Evolutionary conservation across 768 basidiomycete species (phyloP).

Genomic region (Fomitopsis pulvina): DNA sequence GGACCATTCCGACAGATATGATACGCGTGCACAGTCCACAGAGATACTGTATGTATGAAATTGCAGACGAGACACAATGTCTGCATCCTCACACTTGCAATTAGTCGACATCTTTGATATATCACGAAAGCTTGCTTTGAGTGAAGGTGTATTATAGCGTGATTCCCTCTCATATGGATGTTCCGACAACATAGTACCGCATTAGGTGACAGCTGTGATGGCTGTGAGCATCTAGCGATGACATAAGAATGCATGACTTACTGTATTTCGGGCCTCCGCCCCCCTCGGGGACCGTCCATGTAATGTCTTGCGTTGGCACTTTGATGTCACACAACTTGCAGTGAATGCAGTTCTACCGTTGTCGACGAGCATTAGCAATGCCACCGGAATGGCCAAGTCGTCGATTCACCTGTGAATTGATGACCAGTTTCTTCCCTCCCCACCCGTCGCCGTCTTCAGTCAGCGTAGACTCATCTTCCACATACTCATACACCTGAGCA

Average conservation of each 20-base stretch:
- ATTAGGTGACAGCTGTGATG: neutral
- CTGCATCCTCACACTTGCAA: no score
- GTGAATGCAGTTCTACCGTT: slow-evolving; percentile 89
- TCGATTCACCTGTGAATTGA: slow-evolving; percentile 83
- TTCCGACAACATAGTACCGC: no score
- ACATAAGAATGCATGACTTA: slow-evolving; percentile 28
- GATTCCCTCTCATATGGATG: no score
- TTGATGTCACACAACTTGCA: slow-evolving; percentile 97
- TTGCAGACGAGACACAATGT: no score
- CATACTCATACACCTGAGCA: slow-evolving; percentile 96
- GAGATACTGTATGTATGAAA: no score
- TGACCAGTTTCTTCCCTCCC: slow-evolving; percentile 84
- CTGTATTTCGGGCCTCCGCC: slow-evolving; percentile 97
- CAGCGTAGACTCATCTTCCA: slow-evolving; percentile 49
- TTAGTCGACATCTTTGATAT: no score
- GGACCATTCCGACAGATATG: no score
- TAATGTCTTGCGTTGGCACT: slow-evolving; percentile 93
- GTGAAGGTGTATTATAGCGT: no score
- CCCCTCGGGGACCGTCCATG: slow-evolving; percentile 95
- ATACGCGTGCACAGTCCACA: no score
- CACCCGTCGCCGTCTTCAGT: slow-evolving; percentile 48
- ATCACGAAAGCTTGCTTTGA: no score
- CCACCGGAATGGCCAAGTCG: no score
- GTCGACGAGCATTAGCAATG: no score
- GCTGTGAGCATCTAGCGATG: neutral